phyloP scores from a whole-genome alignment of 345 rosid species.

The Lumnitzera littorea region DNA sequence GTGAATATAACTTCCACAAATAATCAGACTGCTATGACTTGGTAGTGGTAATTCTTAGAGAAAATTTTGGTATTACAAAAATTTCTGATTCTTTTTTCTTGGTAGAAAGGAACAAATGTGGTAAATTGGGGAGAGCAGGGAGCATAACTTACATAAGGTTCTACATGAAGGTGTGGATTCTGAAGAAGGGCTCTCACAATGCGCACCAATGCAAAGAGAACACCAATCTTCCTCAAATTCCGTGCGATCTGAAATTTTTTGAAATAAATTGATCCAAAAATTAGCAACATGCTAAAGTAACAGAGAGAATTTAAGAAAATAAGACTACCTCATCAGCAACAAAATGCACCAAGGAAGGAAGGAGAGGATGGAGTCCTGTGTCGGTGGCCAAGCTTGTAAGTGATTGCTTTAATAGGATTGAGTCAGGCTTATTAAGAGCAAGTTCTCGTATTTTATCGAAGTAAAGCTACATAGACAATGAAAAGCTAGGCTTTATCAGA shows the following conservation, averaged over 20 bases:
- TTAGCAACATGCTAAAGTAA: constrained; percentile 1
- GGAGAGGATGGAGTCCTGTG: constrained; percentile 70
- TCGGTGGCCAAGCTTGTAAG: constrained; percentile 61
- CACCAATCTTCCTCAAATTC: constrained; percentile 45
- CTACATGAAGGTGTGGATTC: constrained; percentile 74
- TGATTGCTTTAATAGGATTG: constrained; percentile 59
- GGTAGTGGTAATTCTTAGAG: no score
- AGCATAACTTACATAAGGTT: constrained; percentile 64
- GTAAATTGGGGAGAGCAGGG: not conserved
- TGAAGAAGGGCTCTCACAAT: constrained; percentile 62
- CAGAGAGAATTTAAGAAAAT: constrained; percentile 1
- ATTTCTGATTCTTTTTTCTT: no score
- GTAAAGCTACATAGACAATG: constrained; percentile 43
- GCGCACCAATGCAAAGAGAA: constrained; percentile 64
- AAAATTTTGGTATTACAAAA: no score
- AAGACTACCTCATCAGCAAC: constrained; percentile 64
- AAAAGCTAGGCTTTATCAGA: not conserved
- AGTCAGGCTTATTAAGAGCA: constrained; percentile 31
- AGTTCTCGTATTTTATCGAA: constrained; percentile 60
- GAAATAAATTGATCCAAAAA: constrained; percentile 9
- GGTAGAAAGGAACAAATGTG: not conserved
- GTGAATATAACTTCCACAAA: no score
- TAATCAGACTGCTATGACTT: no score
- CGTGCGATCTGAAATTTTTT: constrained; percentile 43
- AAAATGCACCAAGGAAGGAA: constrained; percentile 58